These are phyloP conservation scores for Fusarium piperis DNA, from an alignment of 2,329 filamentous ascomycete genomes.

Conservation along the genomic window DNA sequence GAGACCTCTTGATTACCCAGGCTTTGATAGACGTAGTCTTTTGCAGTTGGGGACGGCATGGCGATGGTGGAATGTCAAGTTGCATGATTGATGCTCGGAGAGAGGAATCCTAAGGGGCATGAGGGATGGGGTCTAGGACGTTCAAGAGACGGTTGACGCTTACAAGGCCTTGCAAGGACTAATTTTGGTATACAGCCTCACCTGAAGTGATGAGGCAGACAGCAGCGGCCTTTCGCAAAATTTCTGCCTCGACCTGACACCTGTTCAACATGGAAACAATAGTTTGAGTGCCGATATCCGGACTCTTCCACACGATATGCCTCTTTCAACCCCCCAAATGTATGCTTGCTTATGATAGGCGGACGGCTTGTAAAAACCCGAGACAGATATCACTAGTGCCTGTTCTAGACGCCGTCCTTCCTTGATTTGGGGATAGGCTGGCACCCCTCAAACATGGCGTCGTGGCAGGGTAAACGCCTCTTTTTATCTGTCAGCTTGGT, in stretches of 20 bases:
- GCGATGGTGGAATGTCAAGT: neutral
- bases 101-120: no score
- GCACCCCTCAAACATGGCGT: neutral
- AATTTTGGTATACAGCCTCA: neutral
- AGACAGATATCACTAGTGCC: neutral
- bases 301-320: neutral
- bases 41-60: neutral
- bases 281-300: neutral
- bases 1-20: neutral
- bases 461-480: neutral
- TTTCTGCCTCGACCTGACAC: neutral
- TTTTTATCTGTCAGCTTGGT: neutral
- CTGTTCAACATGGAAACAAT: neutral
- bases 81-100: neutral
- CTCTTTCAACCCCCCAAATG: neutral
- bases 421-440: neutral
- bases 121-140: no score
- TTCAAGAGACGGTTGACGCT: no score
- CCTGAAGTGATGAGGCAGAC: neutral
- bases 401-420: neutral
- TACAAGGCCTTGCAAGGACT: neutral
- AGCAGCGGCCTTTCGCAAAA: neutral
- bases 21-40: neutral
- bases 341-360: neutral
- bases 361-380: neutral